Evolutionary conservation across 345 rosid genomes (phyloP).

Genomic region (Eutrema heterophyllum): DNA sequence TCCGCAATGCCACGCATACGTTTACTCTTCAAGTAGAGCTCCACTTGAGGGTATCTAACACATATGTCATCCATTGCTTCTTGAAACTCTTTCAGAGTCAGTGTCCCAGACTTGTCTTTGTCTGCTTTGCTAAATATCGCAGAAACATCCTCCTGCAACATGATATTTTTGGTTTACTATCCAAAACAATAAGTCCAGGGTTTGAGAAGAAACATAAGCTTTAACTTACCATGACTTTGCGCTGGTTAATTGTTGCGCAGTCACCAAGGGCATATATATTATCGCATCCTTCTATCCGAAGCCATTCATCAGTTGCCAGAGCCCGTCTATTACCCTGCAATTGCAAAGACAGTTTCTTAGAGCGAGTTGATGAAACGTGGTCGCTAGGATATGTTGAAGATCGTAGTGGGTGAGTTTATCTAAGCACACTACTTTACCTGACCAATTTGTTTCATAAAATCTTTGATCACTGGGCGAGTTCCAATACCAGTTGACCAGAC

Average conservation of each 20-base stretch:
- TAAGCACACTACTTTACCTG: conserved; percentile 53
- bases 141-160: conserved; percentile 60
- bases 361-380: background rate
- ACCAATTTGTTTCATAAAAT: conserved; percentile 89
- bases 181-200: background rate
- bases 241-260: conserved; percentile 96
- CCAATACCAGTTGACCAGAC: conserved; percentile 99
- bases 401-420: background rate
- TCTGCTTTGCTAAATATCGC: conserved; percentile 84
- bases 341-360: background rate
- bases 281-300: conserved; percentile 73
- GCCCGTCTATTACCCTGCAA: conserved; percentile 78
- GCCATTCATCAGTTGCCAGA: conserved; percentile 97
- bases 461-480: conserved; percentile 71
- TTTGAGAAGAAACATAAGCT: background rate
- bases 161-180: background rate
- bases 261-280: conserved; percentile 89
- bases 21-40: conserved; percentile 74
- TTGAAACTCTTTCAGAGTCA: conserved; percentile 67
- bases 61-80: conserved; percentile 68
- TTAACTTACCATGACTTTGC: conserved; percentile 83
- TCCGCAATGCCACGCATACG: conserved; percentile 56
- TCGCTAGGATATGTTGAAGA: background rate
- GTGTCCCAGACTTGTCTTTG: conserved; percentile 82
- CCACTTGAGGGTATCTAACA: conserved; percentile 87